phyloP scores from a whole-genome alignment of 108 stramenopile species.

The Parmales sp. region DNA sequence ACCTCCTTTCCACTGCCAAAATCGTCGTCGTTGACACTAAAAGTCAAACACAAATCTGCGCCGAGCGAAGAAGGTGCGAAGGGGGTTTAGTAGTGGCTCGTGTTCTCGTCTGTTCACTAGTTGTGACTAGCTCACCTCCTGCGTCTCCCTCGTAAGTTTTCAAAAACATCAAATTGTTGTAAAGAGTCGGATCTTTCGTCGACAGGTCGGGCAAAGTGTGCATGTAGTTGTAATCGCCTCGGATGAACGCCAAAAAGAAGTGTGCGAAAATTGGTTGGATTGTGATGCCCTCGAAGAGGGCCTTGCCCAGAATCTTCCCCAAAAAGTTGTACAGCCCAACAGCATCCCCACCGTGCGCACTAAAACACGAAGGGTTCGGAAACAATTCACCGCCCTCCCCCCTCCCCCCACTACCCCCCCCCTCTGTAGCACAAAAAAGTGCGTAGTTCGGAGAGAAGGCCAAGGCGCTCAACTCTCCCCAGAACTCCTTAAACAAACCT shows the following conservation, averaged over 20 bases:
- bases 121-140: slow-evolving; percentile 39
- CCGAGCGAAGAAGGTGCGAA: neutral
- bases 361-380: neutral
- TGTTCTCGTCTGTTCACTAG: too few species aligned
- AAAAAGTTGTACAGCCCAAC: slow-evolving; percentile 79
- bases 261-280: slow-evolving; percentile 93
- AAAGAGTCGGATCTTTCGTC: slow-evolving; percentile 80
- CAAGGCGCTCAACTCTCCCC: slow-evolving; percentile 60
- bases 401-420: slow-evolving; percentile 50
- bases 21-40: slow-evolving; percentile 77
- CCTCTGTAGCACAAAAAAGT: slow-evolving; percentile 76
- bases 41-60: slow-evolving; percentile 30
- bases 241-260: slow-evolving; percentile 85
- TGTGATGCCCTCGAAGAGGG: slow-evolving; percentile 89
- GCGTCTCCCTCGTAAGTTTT: slow-evolving; percentile 88
- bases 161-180: slow-evolving; percentile 88
- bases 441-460: slow-evolving; percentile 86
- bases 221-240: slow-evolving; percentile 80
- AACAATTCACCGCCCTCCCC: too few species aligned
- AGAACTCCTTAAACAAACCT: slow-evolving; percentile 97
- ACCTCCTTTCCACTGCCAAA: slow-evolving; percentile 69
- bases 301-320: slow-evolving; percentile 83
- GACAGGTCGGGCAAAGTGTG: slow-evolving; percentile 75
- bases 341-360: slow-evolving; percentile 37
- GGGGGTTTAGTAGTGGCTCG: neutral